Percentiles rank a stretch among this genome's conserved stretches.
These are phyloP conservation scores for Monosporascus ibericus DNA, from an alignment of 2,329 filamentous ascomycete genomes.

Conservation along the genomic window DNA sequence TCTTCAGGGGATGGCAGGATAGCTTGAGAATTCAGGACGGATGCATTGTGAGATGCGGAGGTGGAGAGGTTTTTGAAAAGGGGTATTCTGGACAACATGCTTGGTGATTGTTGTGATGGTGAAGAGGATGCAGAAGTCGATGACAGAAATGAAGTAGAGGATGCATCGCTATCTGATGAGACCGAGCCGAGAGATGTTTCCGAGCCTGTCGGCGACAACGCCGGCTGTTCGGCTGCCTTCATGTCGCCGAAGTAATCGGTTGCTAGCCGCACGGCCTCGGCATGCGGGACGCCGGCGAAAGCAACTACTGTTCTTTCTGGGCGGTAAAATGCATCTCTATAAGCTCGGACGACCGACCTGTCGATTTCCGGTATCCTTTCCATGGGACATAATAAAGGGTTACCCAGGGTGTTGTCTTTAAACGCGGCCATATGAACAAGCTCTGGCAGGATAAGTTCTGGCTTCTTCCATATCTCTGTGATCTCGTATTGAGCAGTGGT, in stretches of 20 bases:
- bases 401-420: constrained; percentile 92
- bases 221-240: constrained; percentile 47
- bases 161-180: constrained; percentile 27
- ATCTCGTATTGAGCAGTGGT: constrained; percentile 94
- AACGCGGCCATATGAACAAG: constrained; percentile 92
- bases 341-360: constrained; percentile 65
- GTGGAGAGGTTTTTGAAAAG: constrained; percentile 87
- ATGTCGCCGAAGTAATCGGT: constrained; percentile 91
- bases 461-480: constrained; percentile 94
- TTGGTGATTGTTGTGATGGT: constrained; percentile 47
- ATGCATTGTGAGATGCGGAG: constrained; percentile 58
- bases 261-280: constrained; percentile 70
- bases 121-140: constrained; percentile 27
- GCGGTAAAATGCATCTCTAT: constrained; percentile 76
- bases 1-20: constrained; percentile 43
- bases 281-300: constrained; percentile 85
- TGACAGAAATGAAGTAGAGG: constrained; percentile 25
- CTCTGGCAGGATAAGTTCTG: constrained; percentile 91
- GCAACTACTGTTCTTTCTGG: constrained; percentile 92
- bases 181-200: constrained; percentile 47
- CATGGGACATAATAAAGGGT: constrained; percentile 84
- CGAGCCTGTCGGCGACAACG: constrained; percentile 49
- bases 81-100: constrained; percentile 74
- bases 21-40: constrained; percentile 42
- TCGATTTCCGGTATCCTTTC: constrained; percentile 75